Base-by-base conservation (phyloP, 2,329 filamentous ascomycete genomes). In the Ascosphaera pollenicola region DNA sequence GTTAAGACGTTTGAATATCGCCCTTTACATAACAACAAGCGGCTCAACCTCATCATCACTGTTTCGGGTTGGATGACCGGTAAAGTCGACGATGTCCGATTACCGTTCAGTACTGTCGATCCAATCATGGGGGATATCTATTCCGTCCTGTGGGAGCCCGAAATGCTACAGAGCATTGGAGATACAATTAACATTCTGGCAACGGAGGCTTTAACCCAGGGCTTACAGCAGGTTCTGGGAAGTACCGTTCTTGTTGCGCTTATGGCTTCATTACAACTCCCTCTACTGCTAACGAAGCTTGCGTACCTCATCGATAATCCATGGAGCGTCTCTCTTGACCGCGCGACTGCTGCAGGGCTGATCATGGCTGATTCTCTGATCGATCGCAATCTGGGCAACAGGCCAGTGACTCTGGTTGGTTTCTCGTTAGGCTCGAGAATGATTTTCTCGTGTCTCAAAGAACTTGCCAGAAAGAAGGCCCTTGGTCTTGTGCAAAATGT, bases 51-150 rank as follows among this genome's bases (percentile, higher is more conserved):
- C 21, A 89, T 98, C 45, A 75, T 98, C 31, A 95, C 89, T 0
- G 73, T 98, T 21, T 84, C 87, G 0, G 89, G 89, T 3, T 98
- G 89, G 89, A 91, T 98, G 79, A 94, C 83, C 32, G 89, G 91
- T 50, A 95, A 92, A 53, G 76, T 92, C 39, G 89, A 98, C 59
- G 89, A 98, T 55, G 85, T 98, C 38, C 80, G 89, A 43, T 61
- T 98, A 51, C 89, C 89, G 6, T 98, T 80, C 58, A 94, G 84
- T 61, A 98, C 91, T 0, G 78, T 98, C 5, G 85, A 98, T 55
- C 83, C 91, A 1, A 73, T 95, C 45, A 98, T 98, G 89, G 89
- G 89, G 10, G 89, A 98, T 53, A 75, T 98, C 13, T 98, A 98
- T 60, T 94, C 87, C 1, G 77, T 98, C 8, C 65, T 91, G 42